Percentiles rank a stretch among this genome's conserved stretches.
Evolutionary conservation across 176 grass and related monocot genomes (phyloP).

Genomic region (Alopecurus myosuroides): DNA sequence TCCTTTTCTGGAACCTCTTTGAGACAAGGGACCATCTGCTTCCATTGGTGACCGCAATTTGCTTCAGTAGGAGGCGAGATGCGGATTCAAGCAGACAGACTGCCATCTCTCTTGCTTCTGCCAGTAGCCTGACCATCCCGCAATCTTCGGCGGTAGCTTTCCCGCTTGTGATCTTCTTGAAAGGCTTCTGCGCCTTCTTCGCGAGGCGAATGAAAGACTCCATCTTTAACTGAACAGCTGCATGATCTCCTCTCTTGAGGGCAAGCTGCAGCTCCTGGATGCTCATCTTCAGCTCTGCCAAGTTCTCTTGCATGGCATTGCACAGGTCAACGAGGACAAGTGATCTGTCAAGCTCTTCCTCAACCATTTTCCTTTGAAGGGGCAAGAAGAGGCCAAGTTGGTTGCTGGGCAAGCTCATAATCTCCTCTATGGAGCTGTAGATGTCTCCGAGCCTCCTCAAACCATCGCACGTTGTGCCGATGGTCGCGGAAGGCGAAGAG

Average conservation of each 20-base stretch:
- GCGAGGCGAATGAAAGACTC: slow-evolving; percentile 15
- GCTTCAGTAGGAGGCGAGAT: not conserved
- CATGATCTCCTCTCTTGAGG: slow-evolving; percentile 30
- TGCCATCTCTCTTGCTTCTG: slow-evolving; percentile 23
- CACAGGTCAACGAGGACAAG: slow-evolving; percentile 38
- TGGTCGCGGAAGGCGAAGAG: not conserved
- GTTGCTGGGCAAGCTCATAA: slow-evolving; percentile 39
- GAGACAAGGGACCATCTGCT: slow-evolving; percentile 50
- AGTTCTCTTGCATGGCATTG: slow-evolving; percentile 25
- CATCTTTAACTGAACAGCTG: not conserved
- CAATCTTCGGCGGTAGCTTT: not conserved
- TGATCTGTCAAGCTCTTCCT: slow-evolving; percentile 44
- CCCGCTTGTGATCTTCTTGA: slow-evolving; percentile 26
- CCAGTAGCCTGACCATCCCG: slow-evolving; percentile 5
- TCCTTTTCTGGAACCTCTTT: slow-evolving; percentile 34
- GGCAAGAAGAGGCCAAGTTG: slow-evolving; percentile 18
- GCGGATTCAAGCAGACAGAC: slow-evolving; percentile 18
- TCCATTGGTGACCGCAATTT: not conserved
- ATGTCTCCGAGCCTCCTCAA: slow-evolving; percentile 22
- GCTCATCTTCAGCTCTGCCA: slow-evolving; percentile 20
- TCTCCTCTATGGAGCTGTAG: slow-evolving; percentile 26
- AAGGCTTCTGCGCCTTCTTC: slow-evolving; percentile 28
- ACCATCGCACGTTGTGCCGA: not conserved
- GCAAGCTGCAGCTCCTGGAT: slow-evolving; percentile 19
- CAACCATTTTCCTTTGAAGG: slow-evolving; percentile 18